Evolutionary conservation across 768 basidiomycete species (phyloP).

Genomic region (Filobasidium wieringae): DNA sequence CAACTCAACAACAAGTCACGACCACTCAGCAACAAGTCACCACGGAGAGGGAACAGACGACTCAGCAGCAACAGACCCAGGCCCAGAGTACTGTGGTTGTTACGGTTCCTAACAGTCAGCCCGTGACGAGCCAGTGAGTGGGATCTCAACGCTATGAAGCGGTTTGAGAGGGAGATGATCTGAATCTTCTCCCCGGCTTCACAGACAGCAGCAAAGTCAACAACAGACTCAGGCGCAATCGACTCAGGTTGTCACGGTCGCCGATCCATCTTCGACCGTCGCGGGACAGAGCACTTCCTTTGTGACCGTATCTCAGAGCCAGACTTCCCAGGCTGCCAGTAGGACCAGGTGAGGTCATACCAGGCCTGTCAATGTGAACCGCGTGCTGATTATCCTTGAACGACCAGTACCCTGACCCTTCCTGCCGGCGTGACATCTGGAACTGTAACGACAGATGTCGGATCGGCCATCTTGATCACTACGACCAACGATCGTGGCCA

Average conservation of each 20-base stretch:
- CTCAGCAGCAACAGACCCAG: background rate
- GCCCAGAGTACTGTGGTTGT: slow-evolving; percentile 1
- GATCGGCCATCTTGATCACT: slow-evolving; percentile 27
- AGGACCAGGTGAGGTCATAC: background rate
- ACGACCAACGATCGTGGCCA: slow-evolving; percentile 28
- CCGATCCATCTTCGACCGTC: background rate
- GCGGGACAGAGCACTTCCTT: background rate
- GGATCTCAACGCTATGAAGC: background rate
- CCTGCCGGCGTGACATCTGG: background rate
- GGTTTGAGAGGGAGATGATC: background rate
- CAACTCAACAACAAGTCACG: background rate
- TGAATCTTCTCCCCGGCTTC: background rate
- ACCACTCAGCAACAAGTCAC: background rate
- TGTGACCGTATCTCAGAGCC: background rate
- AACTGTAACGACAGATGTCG: slow-evolving; percentile 12
- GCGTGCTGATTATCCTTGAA: background rate
- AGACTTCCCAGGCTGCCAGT: background rate
- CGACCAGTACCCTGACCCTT: slow-evolving; percentile 4
- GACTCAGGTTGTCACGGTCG: background rate
- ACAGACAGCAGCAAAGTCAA: background rate
- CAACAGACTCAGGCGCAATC: background rate
- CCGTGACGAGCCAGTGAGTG: background rate
- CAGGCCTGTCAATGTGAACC: background rate
- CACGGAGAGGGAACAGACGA: background rate
- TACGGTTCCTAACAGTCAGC: background rate